phyloP scores from a whole-genome alignment of 176 grass and related monocot species.

The Oryza officinalis region DNA sequence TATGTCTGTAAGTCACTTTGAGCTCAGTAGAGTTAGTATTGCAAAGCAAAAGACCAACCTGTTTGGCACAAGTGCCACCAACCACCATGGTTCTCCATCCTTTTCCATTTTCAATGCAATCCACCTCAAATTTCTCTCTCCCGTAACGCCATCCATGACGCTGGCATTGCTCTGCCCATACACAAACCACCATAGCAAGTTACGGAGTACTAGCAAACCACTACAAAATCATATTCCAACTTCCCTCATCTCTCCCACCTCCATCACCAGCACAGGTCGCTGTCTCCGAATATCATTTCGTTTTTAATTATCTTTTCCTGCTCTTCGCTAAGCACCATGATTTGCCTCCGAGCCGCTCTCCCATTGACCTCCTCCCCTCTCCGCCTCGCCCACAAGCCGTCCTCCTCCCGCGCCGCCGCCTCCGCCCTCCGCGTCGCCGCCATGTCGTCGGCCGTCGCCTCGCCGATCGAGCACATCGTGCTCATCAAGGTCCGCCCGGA shows the following conservation, averaged over 20 bases:
- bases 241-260: not conserved
- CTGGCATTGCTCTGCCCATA: not conserved
- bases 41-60: not conserved
- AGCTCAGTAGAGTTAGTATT: not conserved
- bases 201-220: not conserved
- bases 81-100: not conserved
- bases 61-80: not conserved
- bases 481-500: slow-evolving; percentile 82
- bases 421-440: slow-evolving; percentile 22
- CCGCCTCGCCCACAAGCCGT: slow-evolving; percentile 39
- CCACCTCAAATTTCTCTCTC: not conserved
- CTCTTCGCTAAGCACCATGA: slow-evolving; percentile 29
- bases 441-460: slow-evolving; percentile 25
- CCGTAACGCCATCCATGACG: not conserved
- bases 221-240: not conserved
- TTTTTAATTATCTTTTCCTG: not conserved
- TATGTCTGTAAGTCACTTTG: too few species aligned
- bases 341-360: slow-evolving; percentile 32
- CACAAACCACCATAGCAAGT: not conserved
- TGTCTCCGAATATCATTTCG: not conserved
- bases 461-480: slow-evolving; percentile 82
- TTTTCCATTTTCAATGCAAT: not conserved
- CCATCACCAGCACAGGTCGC: slow-evolving; percentile 1
- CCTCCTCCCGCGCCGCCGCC: not conserved
- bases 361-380: slow-evolving; percentile 31